Conservation (phyloP, 1,139 yeast species). For the Sugiyamaella castrensis region DNA sequence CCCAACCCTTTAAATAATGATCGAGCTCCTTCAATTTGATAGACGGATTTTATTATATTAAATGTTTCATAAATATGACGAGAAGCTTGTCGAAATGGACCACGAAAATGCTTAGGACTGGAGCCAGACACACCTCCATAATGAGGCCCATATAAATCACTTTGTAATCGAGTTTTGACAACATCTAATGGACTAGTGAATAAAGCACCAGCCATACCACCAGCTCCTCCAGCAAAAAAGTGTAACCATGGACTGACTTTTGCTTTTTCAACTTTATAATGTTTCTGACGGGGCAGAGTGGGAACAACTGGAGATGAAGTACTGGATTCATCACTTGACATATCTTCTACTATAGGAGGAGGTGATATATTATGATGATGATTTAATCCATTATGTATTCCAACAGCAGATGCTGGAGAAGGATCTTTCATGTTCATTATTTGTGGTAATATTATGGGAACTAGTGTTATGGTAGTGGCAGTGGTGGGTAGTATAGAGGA, state of each 20-base stretch:
- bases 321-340: slow-evolving; percentile 24
- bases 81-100: slow-evolving; percentile 44
- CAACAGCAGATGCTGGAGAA: not conserved
- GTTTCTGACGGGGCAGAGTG: slow-evolving; percentile 21
- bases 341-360: slow-evolving; percentile 25
- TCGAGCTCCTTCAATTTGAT: slow-evolving; percentile 71
- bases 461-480: no score
- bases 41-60: slow-evolving; percentile 64
- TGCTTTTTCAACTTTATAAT: slow-evolving; percentile 22
- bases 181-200: slow-evolving; percentile 95
- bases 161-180: slow-evolving; percentile 90
- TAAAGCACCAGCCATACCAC: slow-evolving; percentile 97
- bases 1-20: slow-evolving; percentile 94
- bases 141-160: slow-evolving; percentile 58
- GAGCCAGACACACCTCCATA: slow-evolving; percentile 40
- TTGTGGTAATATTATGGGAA: no score
- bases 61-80: slow-evolving; percentile 84
- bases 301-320: slow-evolving; percentile 26
- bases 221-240: slow-evolving; percentile 97
- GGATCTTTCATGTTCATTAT: slow-evolving; percentile 4
- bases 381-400: not conserved
- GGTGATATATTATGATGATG: slow-evolving; percentile 1
- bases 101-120: slow-evolving; percentile 22
- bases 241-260: slow-evolving; percentile 84
- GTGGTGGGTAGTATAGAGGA: no score